Evolutionary conservation across 169 alveolate genomes (phyloP).

Genomic region (Plasmodium inui): DNA sequence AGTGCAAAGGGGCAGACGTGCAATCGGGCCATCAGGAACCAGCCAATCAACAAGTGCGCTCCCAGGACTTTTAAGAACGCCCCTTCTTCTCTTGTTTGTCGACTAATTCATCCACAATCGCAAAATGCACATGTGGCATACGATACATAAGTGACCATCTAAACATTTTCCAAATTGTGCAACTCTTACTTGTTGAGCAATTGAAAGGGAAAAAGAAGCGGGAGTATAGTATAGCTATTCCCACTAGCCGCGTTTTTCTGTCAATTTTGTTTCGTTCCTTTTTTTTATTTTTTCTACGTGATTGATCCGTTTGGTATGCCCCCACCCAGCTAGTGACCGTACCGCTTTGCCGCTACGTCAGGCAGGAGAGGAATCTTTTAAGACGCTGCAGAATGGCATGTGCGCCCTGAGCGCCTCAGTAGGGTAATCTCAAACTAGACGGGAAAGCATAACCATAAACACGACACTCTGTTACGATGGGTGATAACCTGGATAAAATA

Average conservation of each 20-base stretch:
- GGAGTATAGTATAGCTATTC: background rate
- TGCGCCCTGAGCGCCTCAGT: background rate
- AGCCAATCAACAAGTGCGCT: background rate
- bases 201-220: background rate
- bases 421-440: background rate
- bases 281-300: constrained; percentile 7
- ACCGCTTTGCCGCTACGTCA: background rate
- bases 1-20: background rate
- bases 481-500: constrained; percentile 25
- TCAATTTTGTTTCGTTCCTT: background rate
- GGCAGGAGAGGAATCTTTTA: background rate
- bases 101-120: background rate
- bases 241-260: background rate
- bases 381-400: background rate
- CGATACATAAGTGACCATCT: background rate
- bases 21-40: background rate
- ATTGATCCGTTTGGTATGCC: background rate
- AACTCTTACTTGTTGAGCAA: background rate
- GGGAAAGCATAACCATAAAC: background rate
- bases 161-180: background rate
- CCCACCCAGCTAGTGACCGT: background rate
- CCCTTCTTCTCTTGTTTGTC: background rate
- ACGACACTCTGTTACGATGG: background rate
- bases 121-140: background rate
- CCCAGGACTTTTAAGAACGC: background rate